Evolutionary conservation across 2,329 filamentous ascomycete genomes (phyloP), one percentile per base, ranked within the genome.

Genomic region (Cercospora zeina): DNA sequence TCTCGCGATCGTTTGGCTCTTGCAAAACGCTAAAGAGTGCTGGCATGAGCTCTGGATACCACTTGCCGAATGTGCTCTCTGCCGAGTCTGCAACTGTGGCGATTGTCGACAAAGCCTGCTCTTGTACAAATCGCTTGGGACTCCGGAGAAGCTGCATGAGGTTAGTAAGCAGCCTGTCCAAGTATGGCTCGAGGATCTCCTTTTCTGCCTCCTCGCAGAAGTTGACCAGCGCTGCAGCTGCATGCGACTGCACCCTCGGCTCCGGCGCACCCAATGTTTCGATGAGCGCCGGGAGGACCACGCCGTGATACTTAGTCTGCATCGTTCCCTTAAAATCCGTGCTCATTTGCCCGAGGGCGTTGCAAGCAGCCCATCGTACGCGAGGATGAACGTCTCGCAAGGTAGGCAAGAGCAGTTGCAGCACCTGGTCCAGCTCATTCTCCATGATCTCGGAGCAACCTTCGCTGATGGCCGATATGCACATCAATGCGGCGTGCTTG

Each of bases 131-230:
- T 63, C 93, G 88, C 81, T 97, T 96, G 60, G 91, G 88, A 74
- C 90, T 96, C 72, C 93, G 90, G 50, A 99, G 83, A 16, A 99
- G 85, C 71, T 89, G 87, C 77, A 97, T 90, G 11, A 99, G 84
- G 67, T 93, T 89, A 37, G 86, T 89, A 24, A 99, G 81, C 5
- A 99, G 84, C 67, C 92, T 86, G 72, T 96, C 93, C 9, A 99
- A 86, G 74, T 97, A 97, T 11, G 95, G 93, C 76, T 96, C 93
- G 14, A 99, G 82, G 19, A 91, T 89, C 59, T 85, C 85, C 79
- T 96, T 96, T 77, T 99, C 93, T 0, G 95, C 93, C 78, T 97
- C 95, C 76, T 99, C 95, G 76, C 95, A 99, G 77, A 99, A 99
- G 80, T 99, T 99, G 73, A 99, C 95, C 11, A 99, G 84, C 5